Evolutionary conservation across 441 rosid species (phyloP), one percentile per base, ranked within the genome.

Genomic region (Euphorbia corollata): DNA sequence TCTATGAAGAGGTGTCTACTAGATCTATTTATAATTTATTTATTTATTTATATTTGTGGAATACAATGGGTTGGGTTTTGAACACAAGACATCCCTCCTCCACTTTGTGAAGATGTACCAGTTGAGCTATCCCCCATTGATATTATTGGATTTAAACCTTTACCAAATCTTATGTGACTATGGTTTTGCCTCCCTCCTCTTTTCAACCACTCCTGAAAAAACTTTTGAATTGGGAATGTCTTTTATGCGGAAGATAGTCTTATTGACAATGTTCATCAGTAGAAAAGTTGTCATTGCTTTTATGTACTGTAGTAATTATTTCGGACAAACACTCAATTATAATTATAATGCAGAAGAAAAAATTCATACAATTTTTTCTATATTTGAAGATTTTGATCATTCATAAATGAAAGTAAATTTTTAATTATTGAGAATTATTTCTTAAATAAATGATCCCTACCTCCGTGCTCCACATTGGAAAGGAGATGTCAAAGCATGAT

Each of bases 1-100:
- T 91, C 83, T 91, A 91, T 63, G 79, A 85, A 54, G 90, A 94
- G 98, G 99, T 94, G 47, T 65, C 19, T 59, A 10, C 59, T 55
- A 57, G 66, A 20, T 68, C 58, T 43, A 16, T 94, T 56, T 65
- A 11, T 59, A 8, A 48, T 53, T 59, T 59, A 19, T 67, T 59
- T 36, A 15, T 50, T 50, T 41, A 15, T 50, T 20, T 53, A 53
- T 53, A 5, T 2, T 1, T 20, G 57, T 53, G 23, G 12, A 8
- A 53, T 53, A 53, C 19, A 53, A 18, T 23, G 9, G 57, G 57
- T 15, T 18, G 57, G 11, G 24, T 19, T 47, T 18, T 53, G 24
- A 53, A 18, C 24, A 23, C 23, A 18, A 53, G 23, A 53, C 57
- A 13, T 53, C 56, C 56, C 5, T 8, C 57, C 23, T 50, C 55